Conservation (phyloP, 2,329 filamentous ascomycete genomes). For the Colletotrichum brevisporum region DNA sequence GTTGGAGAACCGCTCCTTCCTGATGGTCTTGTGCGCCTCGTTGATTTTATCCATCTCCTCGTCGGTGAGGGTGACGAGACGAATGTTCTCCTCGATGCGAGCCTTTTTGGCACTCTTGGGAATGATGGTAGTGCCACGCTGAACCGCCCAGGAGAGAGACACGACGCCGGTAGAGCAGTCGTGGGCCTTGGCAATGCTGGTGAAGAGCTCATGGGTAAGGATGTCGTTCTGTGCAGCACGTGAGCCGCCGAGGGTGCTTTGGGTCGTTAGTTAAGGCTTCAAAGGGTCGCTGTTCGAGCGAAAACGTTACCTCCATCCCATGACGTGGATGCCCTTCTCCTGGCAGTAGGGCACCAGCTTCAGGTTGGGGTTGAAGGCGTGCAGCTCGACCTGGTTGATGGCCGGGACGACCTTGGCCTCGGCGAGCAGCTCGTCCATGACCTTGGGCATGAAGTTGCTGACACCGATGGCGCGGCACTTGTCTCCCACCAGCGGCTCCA, state of each 20-base stretch:
- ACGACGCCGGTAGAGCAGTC: conserved; percentile 45
- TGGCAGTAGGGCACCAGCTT: conserved; percentile 50
- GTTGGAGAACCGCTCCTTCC: conserved; percentile 42
- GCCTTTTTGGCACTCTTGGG: conserved; percentile 44
- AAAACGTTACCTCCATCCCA: conserved; percentile 46
- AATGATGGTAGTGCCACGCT: conserved; percentile 46
- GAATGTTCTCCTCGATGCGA: conserved; percentile 46
- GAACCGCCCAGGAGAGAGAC: conserved; percentile 47
- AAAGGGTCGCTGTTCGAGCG: too few species aligned
- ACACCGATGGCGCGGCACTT: conserved; percentile 49
- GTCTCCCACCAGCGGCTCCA: conserved; percentile 47
- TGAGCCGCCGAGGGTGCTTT: conserved; percentile 36
- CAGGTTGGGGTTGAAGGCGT: conserved; percentile 50
- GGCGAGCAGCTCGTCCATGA: conserved; percentile 46
- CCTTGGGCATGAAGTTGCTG: conserved; percentile 50
- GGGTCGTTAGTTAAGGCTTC: neutral
- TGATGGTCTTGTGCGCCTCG: conserved; percentile 44
- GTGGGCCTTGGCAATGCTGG: conserved; percentile 44
- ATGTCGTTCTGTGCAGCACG: conserved; percentile 36
- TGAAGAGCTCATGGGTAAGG: conserved; percentile 44
- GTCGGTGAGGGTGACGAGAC: conserved; percentile 45
- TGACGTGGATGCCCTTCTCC: conserved; percentile 49
- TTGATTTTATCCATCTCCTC: conserved; percentile 47
- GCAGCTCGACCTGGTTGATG: conserved; percentile 52
- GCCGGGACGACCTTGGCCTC: conserved; percentile 46